phyloP scores from a whole-genome alignment of 108 stramenopile genomes.

The Pseudonitzschia delicatissima region DNA sequence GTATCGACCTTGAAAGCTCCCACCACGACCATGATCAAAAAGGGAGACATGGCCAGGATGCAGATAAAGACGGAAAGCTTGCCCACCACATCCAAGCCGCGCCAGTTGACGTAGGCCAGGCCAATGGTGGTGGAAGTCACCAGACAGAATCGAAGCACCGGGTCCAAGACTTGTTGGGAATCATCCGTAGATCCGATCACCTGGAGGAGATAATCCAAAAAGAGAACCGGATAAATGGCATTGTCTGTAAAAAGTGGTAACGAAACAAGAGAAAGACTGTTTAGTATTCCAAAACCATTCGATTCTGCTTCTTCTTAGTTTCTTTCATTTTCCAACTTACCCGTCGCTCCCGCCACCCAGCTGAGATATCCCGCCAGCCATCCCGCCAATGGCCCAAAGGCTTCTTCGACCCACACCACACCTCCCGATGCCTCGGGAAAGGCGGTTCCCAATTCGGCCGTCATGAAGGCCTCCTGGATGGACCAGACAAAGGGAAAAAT shows the following conservation, averaged over 20 bases:
- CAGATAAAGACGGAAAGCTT: slow-evolving; percentile 78
- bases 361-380: slow-evolving; percentile 83
- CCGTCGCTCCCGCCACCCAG: slow-evolving; percentile 81
- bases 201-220: slow-evolving; percentile 79
- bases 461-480: slow-evolving; percentile 90
- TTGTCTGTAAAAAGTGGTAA: slow-evolving; percentile 54
- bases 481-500: slow-evolving; percentile 88
- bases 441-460: slow-evolving; percentile 82
- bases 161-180: slow-evolving; percentile 17
- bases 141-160: slow-evolving; percentile 38
- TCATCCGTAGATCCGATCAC: slow-evolving; percentile 6
- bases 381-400: slow-evolving; percentile 83
- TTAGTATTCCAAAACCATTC: no score
- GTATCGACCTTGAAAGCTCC: slow-evolving; percentile 74
- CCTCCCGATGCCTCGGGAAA: slow-evolving; percentile 89
- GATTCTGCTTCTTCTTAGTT: no score
- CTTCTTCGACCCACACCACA: slow-evolving; percentile 91
- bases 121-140: slow-evolving; percentile 48
- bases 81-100: slow-evolving; percentile 84
- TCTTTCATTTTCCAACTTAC: not conserved
- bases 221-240: slow-evolving; percentile 84
- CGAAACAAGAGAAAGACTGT: not conserved
- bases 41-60: slow-evolving; percentile 87
- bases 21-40: slow-evolving; percentile 72
- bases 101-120: slow-evolving; percentile 81